Evolutionary conservation across 2,329 filamentous ascomycete genomes (phyloP), one percentile per base, ranked within the genome.

Genomic region (Botrytis medusae): DNA sequence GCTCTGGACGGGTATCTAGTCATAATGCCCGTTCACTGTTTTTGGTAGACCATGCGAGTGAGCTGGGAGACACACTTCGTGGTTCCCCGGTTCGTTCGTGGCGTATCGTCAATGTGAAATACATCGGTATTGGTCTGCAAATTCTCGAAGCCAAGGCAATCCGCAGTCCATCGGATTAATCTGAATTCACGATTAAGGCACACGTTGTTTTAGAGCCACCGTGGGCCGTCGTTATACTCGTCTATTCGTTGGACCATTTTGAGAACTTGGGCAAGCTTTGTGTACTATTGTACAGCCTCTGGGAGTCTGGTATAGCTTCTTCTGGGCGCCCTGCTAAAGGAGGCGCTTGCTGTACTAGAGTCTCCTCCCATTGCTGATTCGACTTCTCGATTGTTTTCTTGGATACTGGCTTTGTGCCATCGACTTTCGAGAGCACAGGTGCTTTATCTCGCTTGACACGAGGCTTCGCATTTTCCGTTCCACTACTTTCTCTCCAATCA

Each of bases 401-500:
- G 37, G 44, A 65, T 16, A n/a, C 22, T 8, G 29, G 32, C 2
- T 29, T 44, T 9, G 37, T 32, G 25, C 14, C 34, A 7, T 68
- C 18, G n/a, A 37, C 20, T 29, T 14, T 6, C 6, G 25, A 37
- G n/a, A 44, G 48, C 2, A 12, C 34, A 32, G 18, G 9, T 32
- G 7, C n/a, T 29, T 57, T 57, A 10, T 42, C 63, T 51, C 69
- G 18, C 34, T 40, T 20, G 16, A 57, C 34, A 32, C 6, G 25
- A 25, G n/a, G 18, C 18, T 64, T 64, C 20, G 32, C 1, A 22
- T 71, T 34, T 16, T 32, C 64, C 48, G 12, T 22, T 46, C 4
- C 46, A 3, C 29, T 51, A 20, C 61, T 25, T 12, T 72, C 51
- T 51, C 37, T 54, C 71, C 71, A 72, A 60, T 72, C 71, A 32